phyloP scores from a whole-genome alignment of 2,329 filamentous ascomycete genomes.

The Fusarium incarnatum region DNA sequence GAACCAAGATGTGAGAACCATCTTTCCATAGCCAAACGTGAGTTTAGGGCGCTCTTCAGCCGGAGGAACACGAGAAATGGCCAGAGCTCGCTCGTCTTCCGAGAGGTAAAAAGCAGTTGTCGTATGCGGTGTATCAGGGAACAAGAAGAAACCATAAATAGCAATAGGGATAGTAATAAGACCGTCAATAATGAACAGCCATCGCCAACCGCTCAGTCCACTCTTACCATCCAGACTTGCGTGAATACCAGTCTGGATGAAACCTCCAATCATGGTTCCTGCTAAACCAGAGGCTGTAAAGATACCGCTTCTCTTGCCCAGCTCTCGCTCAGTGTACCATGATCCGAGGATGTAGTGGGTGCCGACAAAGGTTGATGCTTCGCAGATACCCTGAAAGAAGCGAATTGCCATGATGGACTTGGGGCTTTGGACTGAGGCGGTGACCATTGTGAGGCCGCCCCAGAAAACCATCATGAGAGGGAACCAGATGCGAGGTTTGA shows the following conservation, averaged over 20 bases:
- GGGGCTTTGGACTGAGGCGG: constrained; percentile 54
- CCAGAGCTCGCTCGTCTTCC: constrained; percentile 59
- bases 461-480: constrained; percentile 73
- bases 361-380: constrained; percentile 56
- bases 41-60: constrained; percentile 58
- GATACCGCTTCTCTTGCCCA: constrained; percentile 72
- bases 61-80: constrained; percentile 55
- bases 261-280: constrained; percentile 64
- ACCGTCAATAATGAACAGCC: constrained; percentile 79
- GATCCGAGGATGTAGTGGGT: constrained; percentile 59
- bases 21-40: constrained; percentile 62
- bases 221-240: constrained; percentile 54
- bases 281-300: constrained; percentile 71
- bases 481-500: constrained; percentile 73
- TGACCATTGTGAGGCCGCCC: constrained; percentile 71
- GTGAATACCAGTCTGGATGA: constrained; percentile 73
- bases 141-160: constrained; percentile 51
- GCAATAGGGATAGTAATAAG: constrained; percentile 56
- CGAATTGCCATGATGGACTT: constrained; percentile 55
- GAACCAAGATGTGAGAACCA: constrained; percentile 69
- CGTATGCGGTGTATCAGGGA: constrained; percentile 59
- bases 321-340: constrained; percentile 71
- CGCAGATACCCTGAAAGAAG: constrained; percentile 55
- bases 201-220: constrained; percentile 74
- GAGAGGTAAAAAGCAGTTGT: constrained; percentile 58